Evolutionary conservation across 768 basidiomycete species (phyloP).

Genomic region (Suillus brevipes): DNA sequence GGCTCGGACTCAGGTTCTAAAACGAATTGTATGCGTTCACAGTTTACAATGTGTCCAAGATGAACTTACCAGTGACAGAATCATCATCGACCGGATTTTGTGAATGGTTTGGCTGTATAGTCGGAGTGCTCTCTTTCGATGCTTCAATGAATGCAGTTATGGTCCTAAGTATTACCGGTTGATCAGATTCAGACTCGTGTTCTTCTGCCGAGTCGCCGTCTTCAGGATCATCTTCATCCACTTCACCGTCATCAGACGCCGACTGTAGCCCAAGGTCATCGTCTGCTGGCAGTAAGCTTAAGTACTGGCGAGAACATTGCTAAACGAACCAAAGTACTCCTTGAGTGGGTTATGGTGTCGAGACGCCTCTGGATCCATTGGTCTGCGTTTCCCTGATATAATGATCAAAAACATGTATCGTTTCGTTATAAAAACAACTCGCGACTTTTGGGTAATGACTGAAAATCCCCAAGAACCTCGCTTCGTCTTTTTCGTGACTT

Average conservation of each 20-base stretch:
- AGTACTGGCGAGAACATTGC: neutral
- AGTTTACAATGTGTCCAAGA: neutral
- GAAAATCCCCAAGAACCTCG: slow-evolving; percentile 8
- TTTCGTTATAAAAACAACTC: neutral
- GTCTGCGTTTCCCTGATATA: slow-evolving; percentile 8
- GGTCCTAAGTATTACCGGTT: slow-evolving; percentile 26
- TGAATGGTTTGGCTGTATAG: neutral
- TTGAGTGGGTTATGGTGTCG: slow-evolving; percentile 42
- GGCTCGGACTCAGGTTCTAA: slow-evolving; percentile 34
- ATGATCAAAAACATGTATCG: neutral
- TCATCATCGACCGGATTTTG: slow-evolving; percentile 16
- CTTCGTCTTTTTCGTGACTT: slow-evolving; percentile 20
- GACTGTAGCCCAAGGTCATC: slow-evolving; percentile 51
- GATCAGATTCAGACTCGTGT: slow-evolving; percentile 22
- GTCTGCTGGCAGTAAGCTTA: slow-evolving; percentile 22
- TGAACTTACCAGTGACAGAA: slow-evolving; percentile 25
- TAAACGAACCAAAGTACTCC: slow-evolving; percentile 48
- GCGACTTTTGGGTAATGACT: slow-evolving; percentile 16
- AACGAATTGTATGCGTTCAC: neutral
- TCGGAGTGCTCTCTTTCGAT: slow-evolving; percentile 10
- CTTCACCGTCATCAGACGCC: slow-evolving; percentile 45
- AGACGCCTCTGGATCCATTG: slow-evolving; percentile 5
- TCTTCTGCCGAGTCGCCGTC: slow-evolving; percentile 26
- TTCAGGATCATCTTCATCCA: slow-evolving; percentile 15
- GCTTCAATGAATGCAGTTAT: slow-evolving; percentile 13